Evolutionary conservation across 345 rosid species (phyloP).

Genomic region (Aquilaria sinensis): DNA sequence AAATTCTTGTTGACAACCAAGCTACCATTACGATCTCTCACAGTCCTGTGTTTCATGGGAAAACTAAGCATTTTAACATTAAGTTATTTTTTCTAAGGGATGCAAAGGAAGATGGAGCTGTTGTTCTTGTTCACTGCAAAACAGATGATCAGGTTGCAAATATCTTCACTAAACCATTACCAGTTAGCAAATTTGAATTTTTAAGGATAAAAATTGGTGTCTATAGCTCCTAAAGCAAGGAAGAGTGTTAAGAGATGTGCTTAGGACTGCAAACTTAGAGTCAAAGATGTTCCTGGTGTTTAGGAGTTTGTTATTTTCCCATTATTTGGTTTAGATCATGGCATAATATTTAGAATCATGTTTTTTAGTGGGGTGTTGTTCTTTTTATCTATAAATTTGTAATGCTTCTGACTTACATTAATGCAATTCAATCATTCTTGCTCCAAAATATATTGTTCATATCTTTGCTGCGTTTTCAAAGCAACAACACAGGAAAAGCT

Average conservation of each 20-base stretch:
- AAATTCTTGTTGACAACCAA: slow-evolving; percentile 3
- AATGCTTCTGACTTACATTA: no score
- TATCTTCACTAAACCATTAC: slow-evolving; percentile 6
- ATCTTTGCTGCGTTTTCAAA: no score
- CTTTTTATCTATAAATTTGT: no score
- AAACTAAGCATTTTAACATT: not conserved
- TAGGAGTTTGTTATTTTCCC: no score
- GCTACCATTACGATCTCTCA: slow-evolving; percentile 2
- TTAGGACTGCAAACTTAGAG: not conserved
- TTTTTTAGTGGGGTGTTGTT: no score
- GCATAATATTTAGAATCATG: no score
- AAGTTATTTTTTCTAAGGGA: not conserved
- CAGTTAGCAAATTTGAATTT: not conserved
- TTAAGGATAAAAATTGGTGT: slow-evolving; percentile 3
- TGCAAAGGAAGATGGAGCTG: not conserved
- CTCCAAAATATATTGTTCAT: no score
- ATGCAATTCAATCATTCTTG: no score
- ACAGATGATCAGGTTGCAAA: not conserved
- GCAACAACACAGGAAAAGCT: no score
- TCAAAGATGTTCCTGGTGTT: no score
- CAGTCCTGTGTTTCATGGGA: not conserved
- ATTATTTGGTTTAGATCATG: no score
- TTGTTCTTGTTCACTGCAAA: not conserved
- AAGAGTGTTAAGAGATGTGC: slow-evolving; percentile 3
- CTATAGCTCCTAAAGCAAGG: slow-evolving; percentile 5